Conservation (phyloP, 2,329 filamentous ascomycete species). For the Zymoseptoria brevis region DNA sequence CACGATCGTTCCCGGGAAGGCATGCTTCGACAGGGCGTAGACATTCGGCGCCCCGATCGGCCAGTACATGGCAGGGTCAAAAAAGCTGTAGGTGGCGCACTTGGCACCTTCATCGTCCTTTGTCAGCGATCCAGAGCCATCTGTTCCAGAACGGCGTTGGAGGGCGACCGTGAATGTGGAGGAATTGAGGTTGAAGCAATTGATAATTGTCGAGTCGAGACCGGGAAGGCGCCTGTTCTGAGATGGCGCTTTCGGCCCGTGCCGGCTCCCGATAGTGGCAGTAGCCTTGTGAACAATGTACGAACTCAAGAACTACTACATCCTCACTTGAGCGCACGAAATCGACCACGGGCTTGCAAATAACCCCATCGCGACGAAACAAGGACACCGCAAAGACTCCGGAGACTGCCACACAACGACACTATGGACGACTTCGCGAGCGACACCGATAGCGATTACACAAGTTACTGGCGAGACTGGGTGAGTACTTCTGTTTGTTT, state of each 20-base stretch:
- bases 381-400: neutral
- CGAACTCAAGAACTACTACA: neutral
- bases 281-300: neutral
- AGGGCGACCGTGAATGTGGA: neutral
- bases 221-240: neutral
- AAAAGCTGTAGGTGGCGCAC: constrained; percentile 10
- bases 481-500: constrained; percentile 43
- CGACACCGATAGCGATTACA: constrained; percentile 97
- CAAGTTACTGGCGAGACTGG: constrained; percentile 99
- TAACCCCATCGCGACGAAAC: neutral
- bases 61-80: constrained; percentile 68
- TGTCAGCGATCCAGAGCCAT: neutral
- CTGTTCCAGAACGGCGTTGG: neutral
- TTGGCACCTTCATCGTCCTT: constrained; percentile 5
- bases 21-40: constrained; percentile 66
- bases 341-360: neutral
- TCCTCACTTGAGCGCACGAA: neutral
- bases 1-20: constrained; percentile 44
- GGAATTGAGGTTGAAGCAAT: neutral
- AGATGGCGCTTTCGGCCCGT: neutral
- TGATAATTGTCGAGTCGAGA: neutral
- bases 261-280: neutral
- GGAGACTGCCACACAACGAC: neutral
- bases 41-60: constrained; percentile 76
- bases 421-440: constrained; percentile 94